Evolutionary conservation across 164 flowering plant genomes (phyloP), one percentile per base, ranked within the genome.

Genomic region (Berberis vulgaris): DNA sequence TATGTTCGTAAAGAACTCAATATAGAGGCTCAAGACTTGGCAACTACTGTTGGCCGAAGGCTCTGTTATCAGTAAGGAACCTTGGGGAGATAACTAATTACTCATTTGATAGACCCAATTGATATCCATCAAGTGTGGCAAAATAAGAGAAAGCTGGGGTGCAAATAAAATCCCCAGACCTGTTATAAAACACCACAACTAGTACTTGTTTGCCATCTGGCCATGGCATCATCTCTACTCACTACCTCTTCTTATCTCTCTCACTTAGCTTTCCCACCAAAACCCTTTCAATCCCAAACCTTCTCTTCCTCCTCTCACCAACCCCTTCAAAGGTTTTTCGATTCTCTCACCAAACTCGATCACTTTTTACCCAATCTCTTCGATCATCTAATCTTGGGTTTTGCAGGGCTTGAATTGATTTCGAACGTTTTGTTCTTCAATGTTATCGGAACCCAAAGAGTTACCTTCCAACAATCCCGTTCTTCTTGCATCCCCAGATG

Each of bases 401-500:
- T 40, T 77, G 73, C 82, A 83, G 93, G 69, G 41, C 54, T 45
- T 26, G 8, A 67, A 64, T 57, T 71, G 74, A 49, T 56, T 78
- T 49, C 72, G 81, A 45, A 49, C 73, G 64, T 68, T 75, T 41
- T 77, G 76, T 13, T 69, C 72, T 7, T 63, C 83, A 41, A 89
- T 89, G 96, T 86, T 96, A 13, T 82, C 85, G 1, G 86, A 69
- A 3, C 61, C 83, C 38, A 94, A 82, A 57, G 99, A 91, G 45
- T 85, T 94, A 11, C 73, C 92, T 9, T 69, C 80, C 1, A 89
- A 88, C 78, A 95, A 95, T 67, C 92, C 97, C 0, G 99, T 96
- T 4, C 96, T 91, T 63, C 76, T 65, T 26, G 60, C 79, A 3
- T 73, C 61, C 45, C 82, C 77, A 1, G 97, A 89, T 77, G 96